Evolutionary conservation across 2,329 filamentous ascomycete genomes (phyloP).

Genomic region (Ceratocystis huliohia): DNA sequence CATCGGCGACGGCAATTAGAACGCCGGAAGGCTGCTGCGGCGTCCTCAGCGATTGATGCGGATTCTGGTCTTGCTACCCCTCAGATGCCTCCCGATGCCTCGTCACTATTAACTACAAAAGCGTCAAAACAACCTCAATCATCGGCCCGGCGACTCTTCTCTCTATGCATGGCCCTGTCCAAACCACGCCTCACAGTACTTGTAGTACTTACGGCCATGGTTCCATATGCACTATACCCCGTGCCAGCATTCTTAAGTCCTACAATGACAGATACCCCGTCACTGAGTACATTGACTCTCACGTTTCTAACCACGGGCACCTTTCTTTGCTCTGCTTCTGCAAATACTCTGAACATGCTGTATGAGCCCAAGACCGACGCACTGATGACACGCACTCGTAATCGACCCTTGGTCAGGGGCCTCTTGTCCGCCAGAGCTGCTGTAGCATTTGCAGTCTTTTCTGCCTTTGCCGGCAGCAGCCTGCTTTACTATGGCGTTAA

Average conservation of each 20-base stretch:
- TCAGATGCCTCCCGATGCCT: conserved; percentile 38
- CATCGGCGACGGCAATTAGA: conserved; percentile 21
- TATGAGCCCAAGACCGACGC: conserved; percentile 85
- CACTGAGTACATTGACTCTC: conserved; percentile 78
- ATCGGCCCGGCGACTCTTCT: conserved; percentile 53
- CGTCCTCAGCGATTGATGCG: conserved; percentile 11
- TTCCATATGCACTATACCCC: conserved; percentile 84
- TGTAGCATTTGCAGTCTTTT: conserved; percentile 62
- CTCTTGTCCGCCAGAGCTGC: conserved; percentile 62
- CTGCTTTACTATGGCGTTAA: conserved; percentile 84
- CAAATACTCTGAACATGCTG: conserved; percentile 94
- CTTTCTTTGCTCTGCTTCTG: conserved; percentile 74
- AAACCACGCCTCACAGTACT: conserved; percentile 89
- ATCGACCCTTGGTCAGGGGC: conserved; percentile 72
- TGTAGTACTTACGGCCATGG: conserved; percentile 80
- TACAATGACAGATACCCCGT: conserved; percentile 54
- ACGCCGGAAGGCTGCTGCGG: conserved; percentile 18
- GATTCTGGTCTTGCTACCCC: conserved; percentile 22
- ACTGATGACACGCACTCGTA: conserved; percentile 84
- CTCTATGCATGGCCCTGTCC: conserved; percentile 78
- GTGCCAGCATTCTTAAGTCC: conserved; percentile 73
- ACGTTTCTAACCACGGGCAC: conserved; percentile 86
- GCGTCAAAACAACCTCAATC: conserved; percentile 38
- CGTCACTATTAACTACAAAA: conserved; percentile 41
- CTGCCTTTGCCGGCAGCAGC: conserved; percentile 55